These are phyloP conservation scores for Brachypodium distachyon DNA, from an alignment of 202 grass and related monocot species.

Conservation along the genomic window DNA sequence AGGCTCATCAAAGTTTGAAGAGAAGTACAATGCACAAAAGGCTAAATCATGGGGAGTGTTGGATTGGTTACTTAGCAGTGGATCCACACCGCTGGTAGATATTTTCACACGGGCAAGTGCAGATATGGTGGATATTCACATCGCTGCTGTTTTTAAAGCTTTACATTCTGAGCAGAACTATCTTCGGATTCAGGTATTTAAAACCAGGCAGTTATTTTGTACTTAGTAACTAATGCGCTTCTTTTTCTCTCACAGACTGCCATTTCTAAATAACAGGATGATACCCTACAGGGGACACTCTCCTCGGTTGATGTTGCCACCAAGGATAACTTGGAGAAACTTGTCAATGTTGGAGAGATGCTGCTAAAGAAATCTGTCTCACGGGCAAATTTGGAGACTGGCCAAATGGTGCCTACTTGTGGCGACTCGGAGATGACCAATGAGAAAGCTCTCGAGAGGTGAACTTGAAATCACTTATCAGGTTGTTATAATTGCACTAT, in stretches of 20 bases:
- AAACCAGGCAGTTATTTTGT: conserved; percentile 1
- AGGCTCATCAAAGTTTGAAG: conserved; percentile 52
- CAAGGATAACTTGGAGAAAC: conserved; percentile 57
- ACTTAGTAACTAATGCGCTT: not conserved
- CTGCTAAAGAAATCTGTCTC: conserved; percentile 59
- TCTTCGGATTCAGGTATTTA: conserved; percentile 77
- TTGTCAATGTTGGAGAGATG: conserved; percentile 39
- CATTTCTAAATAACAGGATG: conserved; percentile 46
- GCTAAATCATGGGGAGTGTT: conserved; percentile 74
- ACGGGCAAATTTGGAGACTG: conserved; percentile 61
- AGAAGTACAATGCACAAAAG: conserved; percentile 29
- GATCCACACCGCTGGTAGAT: conserved; percentile 73
- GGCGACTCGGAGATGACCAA: conserved; percentile 40
- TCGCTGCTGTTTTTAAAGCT: conserved; percentile 60
- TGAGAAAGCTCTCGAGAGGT: conserved; percentile 56
- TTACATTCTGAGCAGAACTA: conserved; percentile 65
- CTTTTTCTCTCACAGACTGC: conserved; percentile 8
- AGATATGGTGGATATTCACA: conserved; percentile 76
- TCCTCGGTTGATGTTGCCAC: conserved; percentile 60
- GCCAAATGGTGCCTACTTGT: conserved; percentile 31
- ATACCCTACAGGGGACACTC: conserved; percentile 37
- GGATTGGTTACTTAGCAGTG: conserved; percentile 55
- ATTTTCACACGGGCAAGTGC: conserved; percentile 71
- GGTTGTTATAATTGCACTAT: not conserved
- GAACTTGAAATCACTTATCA: conserved; percentile 5